These are phyloP conservation scores for Boletus subluridellus DNA, from an alignment of 1,284 basidiomycete genomes.

Conservation along the genomic window DNA sequence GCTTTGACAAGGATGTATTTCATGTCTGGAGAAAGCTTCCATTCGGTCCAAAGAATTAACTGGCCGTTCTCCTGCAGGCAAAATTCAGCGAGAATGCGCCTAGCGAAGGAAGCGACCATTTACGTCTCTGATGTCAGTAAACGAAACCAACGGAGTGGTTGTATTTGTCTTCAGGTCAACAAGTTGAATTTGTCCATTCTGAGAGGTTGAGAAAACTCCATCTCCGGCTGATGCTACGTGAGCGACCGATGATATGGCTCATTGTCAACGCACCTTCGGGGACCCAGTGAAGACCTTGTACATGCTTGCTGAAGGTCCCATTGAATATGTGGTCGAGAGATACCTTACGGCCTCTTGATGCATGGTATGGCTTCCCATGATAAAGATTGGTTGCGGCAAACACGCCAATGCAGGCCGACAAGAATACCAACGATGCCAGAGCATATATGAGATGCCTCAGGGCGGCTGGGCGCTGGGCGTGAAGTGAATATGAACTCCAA, in stretches of 20 bases:
- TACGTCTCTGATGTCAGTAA: slow-evolving; percentile 62
- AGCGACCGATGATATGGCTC: not conserved
- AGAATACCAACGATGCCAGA: slow-evolving; percentile 50
- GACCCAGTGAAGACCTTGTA: slow-evolving; percentile 69
- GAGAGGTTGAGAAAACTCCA: slow-evolving; percentile 75
- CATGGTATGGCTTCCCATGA: slow-evolving; percentile 48
- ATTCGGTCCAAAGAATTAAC: slow-evolving; percentile 53
- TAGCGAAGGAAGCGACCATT: slow-evolving; percentile 26
- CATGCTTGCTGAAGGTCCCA: slow-evolving; percentile 67
- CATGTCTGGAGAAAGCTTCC: slow-evolving; percentile 86
- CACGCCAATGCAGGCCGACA: slow-evolving; percentile 63
- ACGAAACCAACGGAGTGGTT: slow-evolving; percentile 59
- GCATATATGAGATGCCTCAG: slow-evolving; percentile 54
- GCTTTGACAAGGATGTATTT: slow-evolving; percentile 80
- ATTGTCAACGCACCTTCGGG: slow-evolving; percentile 64
- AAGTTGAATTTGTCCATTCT: slow-evolving; percentile 65
- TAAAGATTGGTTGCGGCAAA: slow-evolving; percentile 67
- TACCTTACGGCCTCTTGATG: slow-evolving; percentile 61
- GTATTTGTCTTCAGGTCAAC: slow-evolving; percentile 76
- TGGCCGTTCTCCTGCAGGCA: slow-evolving; percentile 52
- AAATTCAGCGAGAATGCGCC: not conserved
- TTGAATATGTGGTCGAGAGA: slow-evolving; percentile 89
- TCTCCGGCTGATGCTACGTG: slow-evolving; percentile 66
- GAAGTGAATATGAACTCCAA: slow-evolving; percentile 6
- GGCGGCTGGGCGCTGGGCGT: slow-evolving; percentile 43